Conservation (phyloP, 768 basidiomycete species). For the Strobilomyces confusus region DNA sequence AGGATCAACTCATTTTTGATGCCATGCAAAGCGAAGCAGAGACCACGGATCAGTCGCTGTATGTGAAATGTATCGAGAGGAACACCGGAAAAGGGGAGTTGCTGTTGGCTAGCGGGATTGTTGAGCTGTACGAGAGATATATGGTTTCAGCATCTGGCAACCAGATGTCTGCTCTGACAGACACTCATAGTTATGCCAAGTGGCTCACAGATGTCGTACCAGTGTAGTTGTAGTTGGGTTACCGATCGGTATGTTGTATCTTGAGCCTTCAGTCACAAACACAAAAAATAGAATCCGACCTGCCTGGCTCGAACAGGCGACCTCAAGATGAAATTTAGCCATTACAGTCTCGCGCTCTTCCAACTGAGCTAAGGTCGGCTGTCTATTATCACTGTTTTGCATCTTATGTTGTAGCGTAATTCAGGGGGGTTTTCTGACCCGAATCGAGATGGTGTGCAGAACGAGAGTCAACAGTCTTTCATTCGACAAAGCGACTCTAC, state of each 20-base stretch:
- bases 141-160: conserved; percentile 13
- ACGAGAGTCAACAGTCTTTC: too few relatives aligned
- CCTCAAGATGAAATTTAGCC: conserved; percentile 41
- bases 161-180: not conserved
- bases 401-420: not conserved
- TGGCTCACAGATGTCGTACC: conserved; percentile 19
- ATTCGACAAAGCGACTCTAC: too few relatives aligned
- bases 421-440: not conserved
- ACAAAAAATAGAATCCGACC: conserved; percentile 34
- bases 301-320: conserved; percentile 65
- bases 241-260: not conserved
- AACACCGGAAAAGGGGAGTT: conserved; percentile 19
- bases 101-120: conserved; percentile 6
- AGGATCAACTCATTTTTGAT: conserved; percentile 62
- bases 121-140: conserved; percentile 20
- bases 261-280: too few relatives aligned
- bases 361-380: conserved; percentile 40
- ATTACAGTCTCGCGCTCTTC: conserved; percentile 49
- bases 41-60: conserved; percentile 54
- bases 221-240: not conserved
- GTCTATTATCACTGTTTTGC: accelerated
- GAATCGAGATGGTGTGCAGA: not conserved
- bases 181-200: conserved; percentile 16
- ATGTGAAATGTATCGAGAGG: conserved; percentile 49
- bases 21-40: conserved; percentile 52